Percentiles rank a stretch among this genome's conserved stretches.
phyloP scores from a whole-genome alignment of 2,329 filamentous ascomycete genomes.

The Plectosphaerella sp. region DNA sequence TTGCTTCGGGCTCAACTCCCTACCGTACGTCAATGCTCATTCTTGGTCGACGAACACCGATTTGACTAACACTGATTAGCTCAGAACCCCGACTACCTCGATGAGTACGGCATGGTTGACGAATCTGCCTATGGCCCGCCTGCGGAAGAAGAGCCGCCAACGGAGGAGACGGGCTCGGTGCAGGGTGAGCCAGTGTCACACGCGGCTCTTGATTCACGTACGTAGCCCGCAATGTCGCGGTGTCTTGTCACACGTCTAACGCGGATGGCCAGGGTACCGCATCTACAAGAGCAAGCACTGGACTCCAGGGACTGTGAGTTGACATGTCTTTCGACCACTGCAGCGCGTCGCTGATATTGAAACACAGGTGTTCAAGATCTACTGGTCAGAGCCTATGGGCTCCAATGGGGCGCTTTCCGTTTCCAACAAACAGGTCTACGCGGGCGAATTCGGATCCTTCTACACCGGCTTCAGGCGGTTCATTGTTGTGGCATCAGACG shows the following conservation, averaged over 20 bases:
- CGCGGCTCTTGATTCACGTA: slow-evolving; percentile 29
- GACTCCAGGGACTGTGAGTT: slow-evolving; percentile 33
- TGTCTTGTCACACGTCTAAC: background rate
- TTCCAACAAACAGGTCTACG: background rate
- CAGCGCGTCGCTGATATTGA: background rate
- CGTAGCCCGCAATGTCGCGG: slow-evolving; percentile 6
- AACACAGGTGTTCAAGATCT: slow-evolving; percentile 48
- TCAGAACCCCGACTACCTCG: too few relatives aligned
- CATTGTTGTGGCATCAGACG: slow-evolving; percentile 46
- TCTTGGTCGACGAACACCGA: too few relatives aligned
- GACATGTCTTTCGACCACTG: background rate
- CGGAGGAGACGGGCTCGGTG: background rate
- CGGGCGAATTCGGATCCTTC: slow-evolving; percentile 15
- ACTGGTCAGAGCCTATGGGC: slow-evolving; percentile 50
- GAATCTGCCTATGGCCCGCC: background rate
- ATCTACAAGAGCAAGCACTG: slow-evolving; percentile 34
- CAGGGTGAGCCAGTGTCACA: background rate
- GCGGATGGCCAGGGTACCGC: slow-evolving; percentile 26
- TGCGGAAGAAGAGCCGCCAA: background rate
- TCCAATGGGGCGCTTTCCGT: slow-evolving; percentile 16
- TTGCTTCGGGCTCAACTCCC: background rate
- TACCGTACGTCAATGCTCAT: slow-evolving; percentile 2
- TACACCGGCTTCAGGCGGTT: slow-evolving; percentile 50
- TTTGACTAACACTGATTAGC: too few relatives aligned
- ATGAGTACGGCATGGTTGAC: background rate